A percentile compares a stretch with the other conserved stretches of the same genome.
phyloP scores from a whole-genome alignment of 352 stramenopile species.

The Pythium coloratum region DNA sequence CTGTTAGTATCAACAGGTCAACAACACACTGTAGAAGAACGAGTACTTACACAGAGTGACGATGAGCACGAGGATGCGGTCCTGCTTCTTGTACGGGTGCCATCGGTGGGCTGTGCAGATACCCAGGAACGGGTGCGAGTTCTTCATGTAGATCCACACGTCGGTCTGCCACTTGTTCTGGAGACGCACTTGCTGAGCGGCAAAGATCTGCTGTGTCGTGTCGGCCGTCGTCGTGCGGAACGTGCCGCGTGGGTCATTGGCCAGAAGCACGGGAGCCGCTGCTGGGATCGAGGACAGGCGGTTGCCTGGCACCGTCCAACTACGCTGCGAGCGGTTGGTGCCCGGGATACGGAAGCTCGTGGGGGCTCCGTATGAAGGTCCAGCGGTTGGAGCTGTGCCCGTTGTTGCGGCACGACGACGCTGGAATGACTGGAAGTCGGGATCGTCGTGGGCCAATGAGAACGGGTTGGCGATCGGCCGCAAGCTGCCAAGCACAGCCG shows the following conservation, averaged over 20 bases:
- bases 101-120: conserved; percentile 42
- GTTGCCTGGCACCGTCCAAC: conserved; percentile 13
- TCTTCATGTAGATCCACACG: conserved; percentile 71
- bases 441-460: conserved; percentile 2
- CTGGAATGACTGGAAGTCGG: conserved; percentile 2
- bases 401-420: conserved; percentile 17
- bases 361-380: neutral
- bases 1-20: neutral
- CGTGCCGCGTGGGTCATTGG: conserved; percentile 24
- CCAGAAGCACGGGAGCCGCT: conserved; percentile 6
- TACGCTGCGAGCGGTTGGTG: conserved; percentile 12
- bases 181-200: conserved; percentile 49
- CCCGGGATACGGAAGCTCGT: neutral
- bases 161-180: conserved; percentile 42
- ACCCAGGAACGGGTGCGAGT: conserved; percentile 48
- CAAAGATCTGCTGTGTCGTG: conserved; percentile 43
- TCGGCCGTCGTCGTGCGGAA: conserved; percentile 27
- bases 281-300: neutral
- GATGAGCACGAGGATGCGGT: conserved; percentile 51
- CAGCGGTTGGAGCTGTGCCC: neutral
- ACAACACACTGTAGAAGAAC: no score
- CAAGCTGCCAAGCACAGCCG: conserved; percentile 19
- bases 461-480: conserved; percentile 21
- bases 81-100: conserved; percentile 52
- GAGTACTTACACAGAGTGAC: conserved; percentile 44